phyloP scores from a whole-genome alignment of 2,329 filamentous ascomycete species.

The Aotearoamyces nothofagi region DNA sequence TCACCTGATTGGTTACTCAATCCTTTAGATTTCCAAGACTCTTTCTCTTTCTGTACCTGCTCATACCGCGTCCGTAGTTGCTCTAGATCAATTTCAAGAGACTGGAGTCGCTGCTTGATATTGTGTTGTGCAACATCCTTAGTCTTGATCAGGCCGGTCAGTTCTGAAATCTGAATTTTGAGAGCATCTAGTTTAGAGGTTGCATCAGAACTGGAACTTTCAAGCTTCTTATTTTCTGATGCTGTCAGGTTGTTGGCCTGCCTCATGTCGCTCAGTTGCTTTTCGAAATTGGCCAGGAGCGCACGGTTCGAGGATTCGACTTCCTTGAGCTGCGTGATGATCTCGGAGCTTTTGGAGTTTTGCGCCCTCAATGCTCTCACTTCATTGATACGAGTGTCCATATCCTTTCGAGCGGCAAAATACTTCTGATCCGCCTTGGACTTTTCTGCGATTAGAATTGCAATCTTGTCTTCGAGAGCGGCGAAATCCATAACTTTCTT shows the following conservation, averaged over 20 bases:
- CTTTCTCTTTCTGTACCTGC: slow-evolving; percentile 66
- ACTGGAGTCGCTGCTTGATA: slow-evolving; percentile 40
- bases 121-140: slow-evolving; percentile 50
- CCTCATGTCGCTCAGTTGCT: slow-evolving; percentile 72
- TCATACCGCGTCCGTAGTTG: slow-evolving; percentile 65
- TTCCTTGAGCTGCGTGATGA: slow-evolving; percentile 86
- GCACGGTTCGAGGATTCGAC: slow-evolving; percentile 64
- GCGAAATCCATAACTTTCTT: slow-evolving; percentile 74
- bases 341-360: slow-evolving; percentile 81
- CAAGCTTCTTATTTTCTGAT: slow-evolving; percentile 59
- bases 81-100: slow-evolving; percentile 62
- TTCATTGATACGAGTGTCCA: slow-evolving; percentile 71
- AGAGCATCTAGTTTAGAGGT: slow-evolving; percentile 55
- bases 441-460: slow-evolving; percentile 70
- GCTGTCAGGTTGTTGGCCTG: slow-evolving; percentile 60
- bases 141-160: slow-evolving; percentile 57
- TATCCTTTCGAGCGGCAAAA: slow-evolving; percentile 88
- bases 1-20: slow-evolving; percentile 68
- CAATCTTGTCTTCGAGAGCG: slow-evolving; percentile 62
- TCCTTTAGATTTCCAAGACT: slow-evolving; percentile 73
- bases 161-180: slow-evolving; percentile 59
- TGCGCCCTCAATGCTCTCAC: slow-evolving; percentile 66
- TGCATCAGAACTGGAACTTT: slow-evolving; percentile 56
- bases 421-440: slow-evolving; percentile 96
- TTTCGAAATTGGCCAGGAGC: slow-evolving; percentile 73